Conservation (phyloP, 1,284 basidiomycete species). For the Phellopilus nigrolimitatus region DNA sequence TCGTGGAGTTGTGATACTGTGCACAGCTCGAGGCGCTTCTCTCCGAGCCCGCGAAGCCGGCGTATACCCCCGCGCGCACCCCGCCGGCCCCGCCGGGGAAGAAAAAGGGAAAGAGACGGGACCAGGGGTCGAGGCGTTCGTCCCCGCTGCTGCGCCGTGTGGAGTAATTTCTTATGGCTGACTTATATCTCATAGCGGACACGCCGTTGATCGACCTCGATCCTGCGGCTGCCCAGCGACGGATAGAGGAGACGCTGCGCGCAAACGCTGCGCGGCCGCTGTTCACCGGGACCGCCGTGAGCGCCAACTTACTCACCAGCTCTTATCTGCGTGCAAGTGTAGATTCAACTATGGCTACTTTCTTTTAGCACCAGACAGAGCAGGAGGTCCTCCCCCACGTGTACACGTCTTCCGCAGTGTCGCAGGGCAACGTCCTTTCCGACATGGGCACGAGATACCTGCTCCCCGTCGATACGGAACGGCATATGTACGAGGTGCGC, state of each 20-base stretch:
- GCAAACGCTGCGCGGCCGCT: conserved; percentile 69
- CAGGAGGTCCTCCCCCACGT: conserved; percentile 83
- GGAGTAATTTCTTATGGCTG: not conserved
- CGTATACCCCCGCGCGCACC: no score
- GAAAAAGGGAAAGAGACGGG: conserved; percentile 25
- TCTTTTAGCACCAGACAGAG: conserved; percentile 42
- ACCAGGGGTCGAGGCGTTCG: conserved; percentile 28
- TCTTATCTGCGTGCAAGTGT: conserved; percentile 12
- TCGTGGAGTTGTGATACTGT: not conserved
- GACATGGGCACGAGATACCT: conserved; percentile 74
- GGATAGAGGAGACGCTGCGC: conserved; percentile 63
- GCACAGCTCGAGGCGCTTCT: conserved; percentile 10
- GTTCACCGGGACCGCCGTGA: conserved; percentile 54
- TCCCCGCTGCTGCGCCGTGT: conserved; percentile 21
- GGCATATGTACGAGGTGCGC: conserved; percentile 53
- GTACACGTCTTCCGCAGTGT: conserved; percentile 67
- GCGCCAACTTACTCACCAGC: no score
- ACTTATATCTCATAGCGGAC: conserved; percentile 12
- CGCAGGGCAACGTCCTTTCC: conserved; percentile 67
- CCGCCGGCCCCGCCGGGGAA: conserved; percentile 6
- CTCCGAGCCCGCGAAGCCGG: conserved; percentile 7
- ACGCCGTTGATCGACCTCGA: conserved; percentile 36
- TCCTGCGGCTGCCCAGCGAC: conserved; percentile 51
- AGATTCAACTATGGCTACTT: conserved; percentile 17
- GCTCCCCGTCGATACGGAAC: conserved; percentile 82